Base-by-base conservation (phyloP, 805 yeast genomes). In the Metschnikowia noctiluminum region DNA sequence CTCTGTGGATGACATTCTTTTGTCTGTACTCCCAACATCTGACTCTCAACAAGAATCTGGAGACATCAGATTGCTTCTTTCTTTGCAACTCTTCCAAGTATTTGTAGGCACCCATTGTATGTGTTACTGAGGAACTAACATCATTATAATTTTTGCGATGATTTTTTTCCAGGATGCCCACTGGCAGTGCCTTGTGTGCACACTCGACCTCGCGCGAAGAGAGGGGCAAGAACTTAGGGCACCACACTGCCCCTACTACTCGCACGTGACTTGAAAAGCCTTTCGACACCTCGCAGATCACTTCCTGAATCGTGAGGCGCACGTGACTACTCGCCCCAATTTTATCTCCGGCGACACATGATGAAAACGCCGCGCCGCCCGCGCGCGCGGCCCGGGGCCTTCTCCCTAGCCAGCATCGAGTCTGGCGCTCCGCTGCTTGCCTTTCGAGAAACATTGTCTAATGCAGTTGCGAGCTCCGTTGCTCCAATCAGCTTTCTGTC, bases 11-110 rank as follows among this genome's bases (percentile, higher is more conserved):
- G 65, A 91, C 98, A 71, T 82, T 85, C 84, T 86, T 85, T 83
- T 94, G 99, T 84, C 99, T 91, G 96, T 90, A 94, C 81, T 94
- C 99, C 99, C 99, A 94, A 82, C 97, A 94, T 89, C 99, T 89
- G 85, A 94, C 96, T 79, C 99, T 87, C 81, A 87, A 88, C 73
- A 94, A 82, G 89, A 94, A 94, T 81, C 99, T 89, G 82, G 88
- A 81, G 70, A 94, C 97, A 80, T 94, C 99, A 73, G 97, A 90
- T 85, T 94, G 99, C 87, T 94, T 94, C 95, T 94, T 94, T 85
- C 97, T 91, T 79, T 90, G 94, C 78, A 94, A 84, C 82, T 94
- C 99, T 82, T 92, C 97, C 77, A 94, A 85, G 79, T 94, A 94
- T 78, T 94, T 94, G 96, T 94, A 94, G 84, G 98, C 99, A 85